Conservation (phyloP, 495 filamentous ascomycete genomes). For the Penicillium samsonianum region DNA sequence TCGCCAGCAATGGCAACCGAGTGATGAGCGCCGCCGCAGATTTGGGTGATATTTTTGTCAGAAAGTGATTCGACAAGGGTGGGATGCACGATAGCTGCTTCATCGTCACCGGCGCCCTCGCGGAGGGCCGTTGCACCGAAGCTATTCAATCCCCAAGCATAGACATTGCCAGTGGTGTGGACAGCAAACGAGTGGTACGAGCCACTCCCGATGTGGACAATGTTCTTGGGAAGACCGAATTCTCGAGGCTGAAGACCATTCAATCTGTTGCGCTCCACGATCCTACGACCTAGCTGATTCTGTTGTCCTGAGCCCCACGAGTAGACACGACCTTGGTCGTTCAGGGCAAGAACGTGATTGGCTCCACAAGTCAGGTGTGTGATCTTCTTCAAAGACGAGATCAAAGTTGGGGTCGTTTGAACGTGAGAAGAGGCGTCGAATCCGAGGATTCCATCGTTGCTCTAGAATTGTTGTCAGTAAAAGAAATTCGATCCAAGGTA, state of each 20-base stretch:
- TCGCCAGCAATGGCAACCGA: conserved; percentile 53
- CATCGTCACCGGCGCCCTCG: conserved; percentile 66
- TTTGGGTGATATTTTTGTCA: conserved; percentile 40
- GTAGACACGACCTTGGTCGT: conserved; percentile 55
- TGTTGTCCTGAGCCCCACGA: conserved; percentile 67
- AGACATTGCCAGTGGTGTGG: conserved; percentile 68
- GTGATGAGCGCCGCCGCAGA: conserved; percentile 61
- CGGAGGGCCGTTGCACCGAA: conserved; percentile 78
- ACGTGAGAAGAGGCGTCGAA: conserved; percentile 48
- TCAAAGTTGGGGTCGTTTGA: conserved; percentile 50
- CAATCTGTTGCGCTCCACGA: conserved; percentile 54
- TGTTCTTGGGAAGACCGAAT: conserved; percentile 64
- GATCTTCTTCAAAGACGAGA: conserved; percentile 57
- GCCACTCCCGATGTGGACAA: conserved; percentile 55
- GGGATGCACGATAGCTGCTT: conserved; percentile 58
- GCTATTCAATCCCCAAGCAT: conserved; percentile 85
- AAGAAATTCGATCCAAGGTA: not conserved
- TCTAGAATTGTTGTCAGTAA: conserved; percentile 37
- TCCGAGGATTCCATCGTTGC: conserved; percentile 59
- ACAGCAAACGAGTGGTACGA: conserved; percentile 70
- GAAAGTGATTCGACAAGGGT: conserved; percentile 61
- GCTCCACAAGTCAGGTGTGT: conserved; percentile 56
- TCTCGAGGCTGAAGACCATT: conserved; percentile 67
- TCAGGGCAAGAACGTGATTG: conserved; percentile 64
- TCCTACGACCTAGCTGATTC: conserved; percentile 63